These are phyloP conservation scores for Metarhizium anisopliae DNA, from an alignment of 2,329 filamentous ascomycete genomes.

Conservation along the genomic window DNA sequence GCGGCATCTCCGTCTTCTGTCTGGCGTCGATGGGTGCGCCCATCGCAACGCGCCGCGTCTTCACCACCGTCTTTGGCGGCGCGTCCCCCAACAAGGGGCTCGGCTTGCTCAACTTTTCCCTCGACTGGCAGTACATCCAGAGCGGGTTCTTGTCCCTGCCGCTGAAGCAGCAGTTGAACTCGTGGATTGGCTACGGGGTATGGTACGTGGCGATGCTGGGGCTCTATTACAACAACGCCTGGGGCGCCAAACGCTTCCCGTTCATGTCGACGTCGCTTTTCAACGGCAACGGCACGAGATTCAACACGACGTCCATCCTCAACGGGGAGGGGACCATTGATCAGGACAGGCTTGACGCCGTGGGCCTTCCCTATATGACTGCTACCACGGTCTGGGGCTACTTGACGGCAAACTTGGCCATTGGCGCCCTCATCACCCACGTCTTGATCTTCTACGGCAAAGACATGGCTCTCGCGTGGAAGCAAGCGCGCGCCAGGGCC, in stretches of 20 bases:
- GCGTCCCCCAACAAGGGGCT: slow-evolving; percentile 27
- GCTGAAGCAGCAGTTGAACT: slow-evolving; percentile 27
- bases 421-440: slow-evolving; percentile 45
- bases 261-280: slow-evolving; percentile 27
- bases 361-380: slow-evolving; percentile 37
- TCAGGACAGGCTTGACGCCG: slow-evolving; percentile 27
- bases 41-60: neutral
- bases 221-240: slow-evolving; percentile 32
- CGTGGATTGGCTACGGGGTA: slow-evolving; percentile 25
- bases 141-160: slow-evolving; percentile 19
- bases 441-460: slow-evolving; percentile 45
- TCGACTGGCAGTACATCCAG: slow-evolving; percentile 34
- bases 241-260: slow-evolving; percentile 22
- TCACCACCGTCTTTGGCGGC: slow-evolving; percentile 27
- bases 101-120: slow-evolving; percentile 29
- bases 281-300: slow-evolving; percentile 24
- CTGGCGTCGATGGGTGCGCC: slow-evolving; percentile 34
- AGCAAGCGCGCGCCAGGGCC: slow-evolving; percentile 16
- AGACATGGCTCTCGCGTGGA: slow-evolving; percentile 39
- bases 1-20: slow-evolving; percentile 45
- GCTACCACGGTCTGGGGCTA: slow-evolving; percentile 43
- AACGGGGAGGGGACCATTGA: slow-evolving; percentile 33
- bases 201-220: slow-evolving; percentile 26
- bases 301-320: slow-evolving; percentile 27
- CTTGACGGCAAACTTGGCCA: slow-evolving; percentile 50